Evolutionary conservation across 305 asterid genomes (phyloP).

Genomic region (Striga hermonthica): DNA sequence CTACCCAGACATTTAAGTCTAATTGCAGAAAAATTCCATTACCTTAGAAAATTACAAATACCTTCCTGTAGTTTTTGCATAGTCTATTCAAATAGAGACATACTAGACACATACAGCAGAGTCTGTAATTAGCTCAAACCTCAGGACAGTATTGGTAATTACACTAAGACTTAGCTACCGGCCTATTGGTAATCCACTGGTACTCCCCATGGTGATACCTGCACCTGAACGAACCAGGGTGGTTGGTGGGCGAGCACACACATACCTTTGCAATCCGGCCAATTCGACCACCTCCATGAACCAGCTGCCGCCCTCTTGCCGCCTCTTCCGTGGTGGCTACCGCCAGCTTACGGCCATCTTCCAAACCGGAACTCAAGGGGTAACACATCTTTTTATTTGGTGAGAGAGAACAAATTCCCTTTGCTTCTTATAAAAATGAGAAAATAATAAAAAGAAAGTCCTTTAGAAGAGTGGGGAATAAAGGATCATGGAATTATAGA

Average conservation of each 20-base stretch:
- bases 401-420: constrained; percentile 10
- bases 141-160: neutral
- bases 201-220: constrained; percentile 71
- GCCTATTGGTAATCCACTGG: constrained; percentile 52
- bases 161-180: constrained; percentile 31
- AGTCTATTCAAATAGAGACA: no score
- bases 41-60: neutral
- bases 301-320: constrained; percentile 30
- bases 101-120: no score
- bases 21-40: neutral
- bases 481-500: constrained; percentile 36
- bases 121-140: neutral
- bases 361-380: constrained; percentile 33
- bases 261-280: constrained; percentile 44
- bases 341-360: constrained; percentile 25
- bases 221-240: constrained; percentile 89
- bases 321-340: constrained; percentile 33
- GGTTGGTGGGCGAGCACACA: constrained; percentile 77
- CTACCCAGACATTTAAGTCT: neutral
- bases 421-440: constrained; percentile 13
- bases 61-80: neutral
- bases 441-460: neutral
- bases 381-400: constrained; percentile 53
- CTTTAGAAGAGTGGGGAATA: neutral
- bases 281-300: constrained; percentile 28